A percentile compares a stretch with the other conserved stretches of the same genome.
Evolutionary conservation across 345 rosid genomes (phyloP).

Genomic region (Nephelium lappaceum): DNA sequence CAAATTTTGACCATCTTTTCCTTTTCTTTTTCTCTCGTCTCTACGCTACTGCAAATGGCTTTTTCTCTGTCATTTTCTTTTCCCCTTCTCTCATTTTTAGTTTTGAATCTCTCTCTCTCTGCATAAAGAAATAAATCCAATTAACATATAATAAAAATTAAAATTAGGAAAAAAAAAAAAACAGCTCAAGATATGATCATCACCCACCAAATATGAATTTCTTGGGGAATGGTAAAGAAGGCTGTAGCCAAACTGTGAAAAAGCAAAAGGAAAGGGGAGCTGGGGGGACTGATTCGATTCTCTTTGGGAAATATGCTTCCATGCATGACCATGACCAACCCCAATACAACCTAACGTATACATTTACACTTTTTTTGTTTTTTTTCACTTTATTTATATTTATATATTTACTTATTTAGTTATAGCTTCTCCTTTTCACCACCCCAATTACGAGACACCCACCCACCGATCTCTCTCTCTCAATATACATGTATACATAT

Average conservation of each 20-base stretch:
- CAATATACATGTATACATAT: too few relatives aligned
- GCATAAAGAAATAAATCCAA: not conserved
- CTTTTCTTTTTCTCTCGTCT: slow-evolving; percentile 32
- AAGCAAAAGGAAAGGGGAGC: slow-evolving; percentile 43
- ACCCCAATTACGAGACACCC: not conserved
- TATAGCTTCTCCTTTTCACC: slow-evolving; percentile 7
- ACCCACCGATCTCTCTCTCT: not conserved
- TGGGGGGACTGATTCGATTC: slow-evolving; percentile 54
- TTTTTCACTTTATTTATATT: slow-evolving; percentile 10
- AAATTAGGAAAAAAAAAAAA: slow-evolving; percentile 7
- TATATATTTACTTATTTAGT: not conserved
- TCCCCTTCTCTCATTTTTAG: not conserved
- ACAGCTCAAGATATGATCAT: slow-evolving; percentile 1
- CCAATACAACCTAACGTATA: slow-evolving; percentile 5
- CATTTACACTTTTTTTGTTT: slow-evolving; percentile 5
- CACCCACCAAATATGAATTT: slow-evolving; percentile 41
- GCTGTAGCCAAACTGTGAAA: slow-evolving; percentile 57
- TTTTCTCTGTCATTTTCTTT: slow-evolving; percentile 49
- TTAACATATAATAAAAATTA: too few relatives aligned
- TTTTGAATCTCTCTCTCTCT: slow-evolving; percentile 1
- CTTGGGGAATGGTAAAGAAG: slow-evolving; percentile 78
- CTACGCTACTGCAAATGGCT: slow-evolving; percentile 35
- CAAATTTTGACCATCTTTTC: slow-evolving; percentile 67
- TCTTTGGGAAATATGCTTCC: slow-evolving; percentile 63
- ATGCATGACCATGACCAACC: slow-evolving; percentile 45